These are phyloP conservation scores for Cordyceps tenuipes DNA, from an alignment of 2,329 filamentous ascomycete species.

Conservation along the genomic window DNA sequence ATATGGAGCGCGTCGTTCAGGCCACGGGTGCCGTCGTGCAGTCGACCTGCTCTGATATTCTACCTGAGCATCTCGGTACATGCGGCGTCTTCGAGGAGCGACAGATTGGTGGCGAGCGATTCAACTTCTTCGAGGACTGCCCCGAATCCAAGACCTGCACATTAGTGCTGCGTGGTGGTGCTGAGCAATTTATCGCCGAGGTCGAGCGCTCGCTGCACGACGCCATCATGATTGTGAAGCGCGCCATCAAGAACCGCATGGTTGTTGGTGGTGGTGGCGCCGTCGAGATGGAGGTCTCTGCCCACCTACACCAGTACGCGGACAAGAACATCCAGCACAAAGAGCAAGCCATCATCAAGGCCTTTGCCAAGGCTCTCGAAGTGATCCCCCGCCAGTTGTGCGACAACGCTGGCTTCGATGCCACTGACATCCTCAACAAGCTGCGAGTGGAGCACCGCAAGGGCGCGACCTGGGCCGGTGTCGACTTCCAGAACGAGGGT, in stretches of 20 bases:
- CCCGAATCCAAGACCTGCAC: conserved; percentile 95
- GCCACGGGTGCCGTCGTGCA: conserved; percentile 88
- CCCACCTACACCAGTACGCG: conserved; percentile 85
- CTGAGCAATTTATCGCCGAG: conserved; percentile 98
- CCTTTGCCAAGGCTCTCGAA: conserved; percentile 94
- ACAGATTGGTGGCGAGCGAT: conserved; percentile 93
- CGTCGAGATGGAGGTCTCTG: conserved; percentile 91
- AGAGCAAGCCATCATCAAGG: conserved; percentile 96
- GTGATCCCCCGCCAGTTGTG: conserved; percentile 94
- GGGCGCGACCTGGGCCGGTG: conserved; percentile 87
- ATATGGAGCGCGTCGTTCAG: conserved; percentile 93
- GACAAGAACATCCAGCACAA: conserved; percentile 90
- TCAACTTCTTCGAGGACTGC: conserved; percentile 98
- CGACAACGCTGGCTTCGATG: conserved; percentile 97
- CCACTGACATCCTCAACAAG: conserved; percentile 94
- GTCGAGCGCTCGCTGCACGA: conserved; percentile 97
- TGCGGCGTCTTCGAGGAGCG: conserved; percentile 90
- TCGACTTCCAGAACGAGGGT: conserved; percentile 89
- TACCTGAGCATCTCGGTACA: conserved; percentile 77
- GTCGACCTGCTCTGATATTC: conserved; percentile 94
- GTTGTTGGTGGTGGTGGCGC: conserved; percentile 95
- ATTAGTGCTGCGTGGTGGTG: conserved; percentile 85
- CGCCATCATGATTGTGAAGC: conserved; percentile 99
- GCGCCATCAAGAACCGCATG: conserved; percentile 85
- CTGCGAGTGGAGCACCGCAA: conserved; percentile 93